Conservation (phyloP, 1,139 yeast genomes). For the Pneumocystis canis region DNA sequence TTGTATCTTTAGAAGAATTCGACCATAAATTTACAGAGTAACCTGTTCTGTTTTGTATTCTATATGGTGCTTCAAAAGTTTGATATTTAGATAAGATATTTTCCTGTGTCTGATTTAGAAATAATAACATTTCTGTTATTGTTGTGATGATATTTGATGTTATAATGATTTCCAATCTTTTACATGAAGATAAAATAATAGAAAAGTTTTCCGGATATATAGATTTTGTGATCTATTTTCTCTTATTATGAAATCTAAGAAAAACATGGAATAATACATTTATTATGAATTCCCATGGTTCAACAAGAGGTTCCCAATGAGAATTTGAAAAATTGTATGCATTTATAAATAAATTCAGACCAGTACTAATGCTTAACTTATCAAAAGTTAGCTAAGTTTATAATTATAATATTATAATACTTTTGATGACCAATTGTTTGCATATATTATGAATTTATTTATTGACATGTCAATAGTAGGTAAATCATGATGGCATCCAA, state of each 20-base stretch:
- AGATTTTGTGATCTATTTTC: slow-evolving; percentile 16
- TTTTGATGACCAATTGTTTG: slow-evolving; percentile 84
- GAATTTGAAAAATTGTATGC: slow-evolving; percentile 83
- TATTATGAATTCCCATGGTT: slow-evolving; percentile 71
- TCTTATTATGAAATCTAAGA: neutral
- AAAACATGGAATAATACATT: slow-evolving; percentile 34
- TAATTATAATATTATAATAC: neutral
- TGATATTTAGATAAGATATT: slow-evolving; percentile 42
- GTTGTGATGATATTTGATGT: slow-evolving; percentile 51
- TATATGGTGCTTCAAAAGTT: slow-evolving; percentile 72
- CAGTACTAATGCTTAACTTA: slow-evolving; percentile 47
- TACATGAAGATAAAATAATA: slow-evolving; percentile 56
- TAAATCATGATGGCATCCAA: slow-evolving; percentile 87
- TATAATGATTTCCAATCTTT: slow-evolving; percentile 63
- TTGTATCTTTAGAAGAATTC: slow-evolving; percentile 28
- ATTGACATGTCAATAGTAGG: slow-evolving; percentile 77
- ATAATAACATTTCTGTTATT: slow-evolving; percentile 36
- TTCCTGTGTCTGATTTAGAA: slow-evolving; percentile 48
- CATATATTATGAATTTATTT: slow-evolving; percentile 55
- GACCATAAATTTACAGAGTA: slow-evolving; percentile 65
- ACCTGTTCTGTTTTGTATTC: slow-evolving; percentile 75
- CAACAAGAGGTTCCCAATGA: slow-evolving; percentile 91
- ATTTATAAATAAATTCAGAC: slow-evolving; percentile 56
- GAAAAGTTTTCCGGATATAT: slow-evolving; percentile 30
- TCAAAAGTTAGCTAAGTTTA: slow-evolving; percentile 14